Evolutionary conservation across 805 yeast genomes (phyloP), one percentile per base, ranked within the genome.

Genomic region (Hemisphaericaspora nanyangensis): DNA sequence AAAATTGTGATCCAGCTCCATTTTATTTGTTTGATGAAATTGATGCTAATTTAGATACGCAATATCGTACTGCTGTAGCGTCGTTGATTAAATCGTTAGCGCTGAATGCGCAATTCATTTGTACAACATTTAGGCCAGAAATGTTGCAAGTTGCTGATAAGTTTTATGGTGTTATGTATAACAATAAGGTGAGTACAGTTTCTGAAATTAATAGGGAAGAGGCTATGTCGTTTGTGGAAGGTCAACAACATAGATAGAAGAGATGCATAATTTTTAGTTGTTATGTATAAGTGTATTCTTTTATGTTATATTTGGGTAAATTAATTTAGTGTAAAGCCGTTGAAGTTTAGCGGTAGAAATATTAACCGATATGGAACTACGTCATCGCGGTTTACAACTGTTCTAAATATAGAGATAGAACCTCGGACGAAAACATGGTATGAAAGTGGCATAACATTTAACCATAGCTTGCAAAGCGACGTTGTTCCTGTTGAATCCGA

Each of bases 41-140:
- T 43, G 99, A 93, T 64, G 97, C 98, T 4, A 93, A 91, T 50
- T 70, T 93, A 46, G 99, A 93, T 61, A 79, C 95, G 2, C 96
- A 86, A 54, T 91, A 90, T 55, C 76, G 99, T 52, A 76, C 85
- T 0, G 79, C 96, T 0, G 95, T 93, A 16, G 96, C 98, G 0
- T 63, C 70, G 25, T 65, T 86, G 68, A 80, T 93, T 39, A 71
- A 77, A 47, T 71, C 76, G 26, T 62, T 90, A 39, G 77, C 96
- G 16, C 33, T 38, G 18, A 62, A 72, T 39, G 95, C 95, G 11
- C 99, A 93, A 61, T 93, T 91, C 54, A 88, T 93, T 28, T 90
- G 98, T 59, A 93, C 99, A 1, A 93, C 99, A 0, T 93, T 93
- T 70, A 72, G 97, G 51, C 87, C 95, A 1, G 99, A 93, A 58